Percentiles rank a stretch among this genome's conserved stretches.
These are phyloP conservation scores for Areca catechu DNA, from an alignment of 176 grass and related monocot genomes.

Conservation along the genomic window DNA sequence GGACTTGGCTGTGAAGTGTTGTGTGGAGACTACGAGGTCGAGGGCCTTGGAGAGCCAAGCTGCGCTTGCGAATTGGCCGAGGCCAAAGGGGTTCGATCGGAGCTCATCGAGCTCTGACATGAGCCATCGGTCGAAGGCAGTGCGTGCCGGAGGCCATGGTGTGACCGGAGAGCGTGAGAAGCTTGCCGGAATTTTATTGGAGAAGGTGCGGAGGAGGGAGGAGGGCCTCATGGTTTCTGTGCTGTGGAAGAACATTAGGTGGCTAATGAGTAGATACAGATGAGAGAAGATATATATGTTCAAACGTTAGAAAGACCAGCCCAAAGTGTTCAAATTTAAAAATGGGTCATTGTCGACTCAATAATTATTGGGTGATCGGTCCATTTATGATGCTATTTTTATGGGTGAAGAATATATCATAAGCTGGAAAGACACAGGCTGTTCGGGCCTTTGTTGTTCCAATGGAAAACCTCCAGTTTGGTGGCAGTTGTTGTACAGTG, in stretches of 20 bases:
- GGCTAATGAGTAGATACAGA: too few species aligned
- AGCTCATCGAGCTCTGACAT: slow-evolving; percentile 65
- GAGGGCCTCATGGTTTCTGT: slow-evolving; percentile 55
- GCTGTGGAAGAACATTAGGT: too few species aligned
- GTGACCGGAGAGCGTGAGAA: slow-evolving; percentile 35
- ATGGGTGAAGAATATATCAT: too few species aligned
- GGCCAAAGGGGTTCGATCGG: slow-evolving; percentile 22
- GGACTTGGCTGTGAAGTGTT: slow-evolving; percentile 26
- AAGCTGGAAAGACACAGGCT: too few species aligned
- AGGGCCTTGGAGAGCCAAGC: slow-evolving; percentile 54
- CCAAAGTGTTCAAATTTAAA: neutral
- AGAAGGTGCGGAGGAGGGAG: slow-evolving; percentile 52
- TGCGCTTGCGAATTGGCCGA: slow-evolving; percentile 29
- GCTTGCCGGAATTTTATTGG: slow-evolving; percentile 17
- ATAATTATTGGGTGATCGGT: slow-evolving; percentile 22
- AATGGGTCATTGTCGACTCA: slow-evolving; percentile 19
- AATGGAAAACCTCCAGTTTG: too few species aligned
- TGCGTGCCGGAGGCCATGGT: slow-evolving; percentile 67
- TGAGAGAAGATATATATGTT: too few species aligned
- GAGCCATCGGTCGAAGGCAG: slow-evolving; percentile 75
- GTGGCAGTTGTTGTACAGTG: too few species aligned
- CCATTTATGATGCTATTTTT: too few species aligned
- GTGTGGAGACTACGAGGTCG: slow-evolving; percentile 31
- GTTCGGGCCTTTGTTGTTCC: too few species aligned
- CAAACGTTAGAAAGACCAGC: too few species aligned